Evolutionary conservation across 2,329 filamentous ascomycete species (phyloP), one percentile per base, ranked within the genome.

Genomic region (Fusarium sp.): DNA sequence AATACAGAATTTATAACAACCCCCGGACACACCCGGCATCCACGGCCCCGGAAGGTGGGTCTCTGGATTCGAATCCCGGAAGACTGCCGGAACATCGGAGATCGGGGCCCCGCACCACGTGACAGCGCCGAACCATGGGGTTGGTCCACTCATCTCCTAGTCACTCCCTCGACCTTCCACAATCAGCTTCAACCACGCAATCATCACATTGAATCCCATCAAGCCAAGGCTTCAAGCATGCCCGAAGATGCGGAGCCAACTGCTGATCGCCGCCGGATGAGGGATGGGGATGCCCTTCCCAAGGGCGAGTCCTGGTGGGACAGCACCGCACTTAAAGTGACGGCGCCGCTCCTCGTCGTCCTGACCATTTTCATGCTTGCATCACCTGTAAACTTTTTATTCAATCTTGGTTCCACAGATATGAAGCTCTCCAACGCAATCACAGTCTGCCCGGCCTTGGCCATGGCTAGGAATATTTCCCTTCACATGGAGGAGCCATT

Each of bases 391-490:
- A 45, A 61, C 3, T 68, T 72, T 34, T 32, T 69, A 3, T 25
- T 71, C n/a, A 60, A 61, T 4, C 45, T 66, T 32, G 64, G 68
- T 6, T 48, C 66, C 2, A 66, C 63, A 2, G 61, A 73, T 25
- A 75, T 73, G 72, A 77, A 76, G 25, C 61, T 72, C 13, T 41
- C 76, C n/a, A 73, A 58, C 23, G 62, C 65, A 35, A 66, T 76
- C 30, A 37, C 56, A 3, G 76, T 77, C 6, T 79, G 77, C 58
- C 69, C 70, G 7, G 66, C 69, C 2, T 14, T 76, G 34, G 72
- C 54, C 11, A 67, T 67, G 37, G 74, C 73, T 16, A 72, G 80
- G 4, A 85, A 85, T 57, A 81, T 84, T 13, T 84, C 83, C 5
- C 67, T 80, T 20, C 76, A 80, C 34, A 74, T 69, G n/a, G 72